A percentile compares a stretch with the other conserved stretches of the same genome.
phyloP scores from a whole-genome alignment of 129 eudicot species.

The Dittrichia graveolens region DNA sequence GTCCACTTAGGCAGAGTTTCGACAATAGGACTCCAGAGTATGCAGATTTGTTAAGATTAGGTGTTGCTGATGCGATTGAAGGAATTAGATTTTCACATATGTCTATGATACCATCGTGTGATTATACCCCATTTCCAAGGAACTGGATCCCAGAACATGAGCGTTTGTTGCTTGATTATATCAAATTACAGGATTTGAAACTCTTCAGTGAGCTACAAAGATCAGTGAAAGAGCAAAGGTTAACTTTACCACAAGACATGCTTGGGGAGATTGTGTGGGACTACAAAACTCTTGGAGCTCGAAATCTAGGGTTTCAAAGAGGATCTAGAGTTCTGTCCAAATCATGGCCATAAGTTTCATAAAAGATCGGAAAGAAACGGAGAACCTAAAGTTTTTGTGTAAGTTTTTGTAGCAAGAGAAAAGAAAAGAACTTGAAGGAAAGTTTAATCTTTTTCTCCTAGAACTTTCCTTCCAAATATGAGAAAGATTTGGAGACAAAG shows the following conservation, averaged over 20 bases:
- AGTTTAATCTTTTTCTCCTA: not conserved
- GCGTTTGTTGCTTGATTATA: slow-evolving; percentile 68
- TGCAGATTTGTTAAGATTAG: slow-evolving; percentile 80
- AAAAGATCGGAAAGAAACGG: not conserved
- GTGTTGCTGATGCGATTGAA: slow-evolving; percentile 88
- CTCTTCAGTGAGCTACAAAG: slow-evolving; percentile 59
- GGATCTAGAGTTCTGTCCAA: slow-evolving; percentile 14
- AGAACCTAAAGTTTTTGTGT: not conserved
- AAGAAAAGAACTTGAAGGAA: not conserved
- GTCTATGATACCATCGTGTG: slow-evolving; percentile 84
- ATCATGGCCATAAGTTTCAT: not conserved
- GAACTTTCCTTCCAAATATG: not conserved
- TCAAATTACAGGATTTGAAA: slow-evolving; percentile 67
- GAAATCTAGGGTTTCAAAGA: slow-evolving; percentile 31
- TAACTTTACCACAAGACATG: slow-evolving; percentile 80
- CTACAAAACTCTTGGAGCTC: slow-evolving; percentile 56
- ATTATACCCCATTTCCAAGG: slow-evolving; percentile 78
- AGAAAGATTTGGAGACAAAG: slow-evolving; percentile 5
- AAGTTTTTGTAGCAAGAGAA: not conserved
- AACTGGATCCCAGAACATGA: slow-evolving; percentile 93
- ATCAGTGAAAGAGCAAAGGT: slow-evolving; percentile 55
- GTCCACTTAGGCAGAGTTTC: slow-evolving; percentile 71
- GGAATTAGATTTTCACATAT: slow-evolving; percentile 77
- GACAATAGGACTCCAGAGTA: slow-evolving; percentile 71
- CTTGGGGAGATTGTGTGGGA: slow-evolving; percentile 85